Evolutionary conservation across 176 grass and related monocot genomes (phyloP).

Genomic region (Oryza brachyantha): DNA sequence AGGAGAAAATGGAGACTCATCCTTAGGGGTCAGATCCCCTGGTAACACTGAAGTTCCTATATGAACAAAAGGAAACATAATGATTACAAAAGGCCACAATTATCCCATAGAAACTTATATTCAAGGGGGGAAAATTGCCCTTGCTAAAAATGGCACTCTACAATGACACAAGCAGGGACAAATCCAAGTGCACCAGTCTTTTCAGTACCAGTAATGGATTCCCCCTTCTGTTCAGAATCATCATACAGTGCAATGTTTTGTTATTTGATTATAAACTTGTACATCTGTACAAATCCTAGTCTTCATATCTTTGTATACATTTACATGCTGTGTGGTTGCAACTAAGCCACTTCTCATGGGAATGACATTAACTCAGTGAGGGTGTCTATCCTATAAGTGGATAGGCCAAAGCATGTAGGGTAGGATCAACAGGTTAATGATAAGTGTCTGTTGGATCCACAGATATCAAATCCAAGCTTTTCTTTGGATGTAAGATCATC

Average conservation of each 20-base stretch:
- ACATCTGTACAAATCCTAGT: not conserved
- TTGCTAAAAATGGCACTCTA: not conserved
- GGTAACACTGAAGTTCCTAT: slow-evolving; percentile 61
- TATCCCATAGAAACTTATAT: slow-evolving; percentile 1
- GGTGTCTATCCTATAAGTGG: not conserved
- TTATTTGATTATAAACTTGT: not conserved
- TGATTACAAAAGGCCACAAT: not conserved
- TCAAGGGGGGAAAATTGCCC: not conserved
- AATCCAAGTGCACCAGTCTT: not conserved
- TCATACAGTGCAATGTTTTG: not conserved
- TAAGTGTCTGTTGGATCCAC: not conserved
- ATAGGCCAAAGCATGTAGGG: not conserved
- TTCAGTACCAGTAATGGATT: not conserved
- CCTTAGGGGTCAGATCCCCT: slow-evolving; percentile 67
- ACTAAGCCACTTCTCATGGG: not conserved
- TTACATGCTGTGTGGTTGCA: not conserved
- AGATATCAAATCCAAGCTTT: not conserved
- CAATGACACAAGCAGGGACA: not conserved
- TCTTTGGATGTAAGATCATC: slow-evolving; percentile 3
- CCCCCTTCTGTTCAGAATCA: not conserved
- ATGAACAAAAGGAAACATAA: slow-evolving; percentile 13
- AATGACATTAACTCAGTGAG: not conserved
- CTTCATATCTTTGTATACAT: slow-evolving; percentile 3
- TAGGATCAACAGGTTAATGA: not conserved
- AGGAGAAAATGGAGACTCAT: slow-evolving; percentile 96